Percentiles rank a stretch among this genome's conserved stretches.
These are phyloP conservation scores for Sungouiozyma ichnusensis DNA, from an alignment of 805 yeast genomes.

Conservation along the genomic window DNA sequence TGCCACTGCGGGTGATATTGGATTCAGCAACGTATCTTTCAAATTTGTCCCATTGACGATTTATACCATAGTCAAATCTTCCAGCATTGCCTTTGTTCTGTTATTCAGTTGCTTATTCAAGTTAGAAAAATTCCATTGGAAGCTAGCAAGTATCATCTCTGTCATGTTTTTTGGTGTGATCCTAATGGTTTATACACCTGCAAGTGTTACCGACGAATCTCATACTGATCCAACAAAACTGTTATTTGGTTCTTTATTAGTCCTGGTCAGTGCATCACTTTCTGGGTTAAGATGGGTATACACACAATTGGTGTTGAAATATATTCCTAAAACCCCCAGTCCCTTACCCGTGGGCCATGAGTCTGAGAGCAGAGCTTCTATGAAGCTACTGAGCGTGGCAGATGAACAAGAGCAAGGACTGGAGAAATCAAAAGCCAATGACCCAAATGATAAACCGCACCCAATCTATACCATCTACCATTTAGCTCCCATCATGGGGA, in stretches of 20 bases:
- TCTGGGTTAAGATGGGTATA: slow-evolving; percentile 94
- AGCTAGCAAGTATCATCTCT: slow-evolving; percentile 55
- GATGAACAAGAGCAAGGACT: background rate
- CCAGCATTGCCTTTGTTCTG: slow-evolving; percentile 78
- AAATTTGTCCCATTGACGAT: slow-evolving; percentile 69
- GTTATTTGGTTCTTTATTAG: slow-evolving; percentile 58
- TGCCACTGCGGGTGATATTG: slow-evolving; percentile 89
- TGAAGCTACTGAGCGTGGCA: background rate
- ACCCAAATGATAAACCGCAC: slow-evolving; percentile 33
- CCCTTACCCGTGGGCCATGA: background rate
- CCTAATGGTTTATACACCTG: slow-evolving; percentile 66
- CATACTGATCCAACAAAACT: slow-evolving; percentile 7
- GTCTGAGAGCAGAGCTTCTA: no score
- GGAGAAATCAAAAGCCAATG: background rate
- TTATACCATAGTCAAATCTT: slow-evolving; percentile 89
- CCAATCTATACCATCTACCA: slow-evolving; percentile 79
- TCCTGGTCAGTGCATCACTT: slow-evolving; percentile 65
- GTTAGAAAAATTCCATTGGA: slow-evolving; percentile 63
- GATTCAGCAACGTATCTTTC: slow-evolving; percentile 79
- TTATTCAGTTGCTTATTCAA: slow-evolving; percentile 76
- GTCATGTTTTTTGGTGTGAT: slow-evolving; percentile 78
- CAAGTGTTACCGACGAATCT: slow-evolving; percentile 8
- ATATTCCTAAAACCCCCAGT: slow-evolving; percentile 34
- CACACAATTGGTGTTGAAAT: slow-evolving; percentile 70
- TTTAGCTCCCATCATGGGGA: slow-evolving; percentile 75